Evolutionary conservation across 371 early-diverging fungal species (phyloP).

Genomic region (Mortierella sp.): DNA sequence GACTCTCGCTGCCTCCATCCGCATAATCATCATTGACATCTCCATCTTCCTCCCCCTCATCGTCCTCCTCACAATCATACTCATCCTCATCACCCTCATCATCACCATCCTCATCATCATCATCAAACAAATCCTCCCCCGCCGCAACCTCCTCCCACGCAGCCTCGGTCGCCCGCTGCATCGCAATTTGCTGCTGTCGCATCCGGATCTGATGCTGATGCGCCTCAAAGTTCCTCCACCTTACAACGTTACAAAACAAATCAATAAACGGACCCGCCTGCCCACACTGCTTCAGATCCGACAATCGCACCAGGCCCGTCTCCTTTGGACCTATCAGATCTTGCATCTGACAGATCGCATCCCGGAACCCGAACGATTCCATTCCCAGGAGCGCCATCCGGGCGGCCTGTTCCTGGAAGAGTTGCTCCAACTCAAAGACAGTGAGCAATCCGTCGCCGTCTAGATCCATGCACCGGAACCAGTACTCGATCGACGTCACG

Average conservation of each 20-base stretch:
- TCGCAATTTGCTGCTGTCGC: slow-evolving; percentile 58
- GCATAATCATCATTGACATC: slow-evolving; percentile 16
- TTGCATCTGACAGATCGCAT: slow-evolving; percentile 80
- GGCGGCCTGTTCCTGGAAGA: slow-evolving; percentile 86
- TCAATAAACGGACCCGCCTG: slow-evolving; percentile 77
- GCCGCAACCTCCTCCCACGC: slow-evolving; percentile 52
- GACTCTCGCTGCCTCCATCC: neutral
- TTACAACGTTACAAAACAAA: slow-evolving; percentile 78
- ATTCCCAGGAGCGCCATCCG: slow-evolving; percentile 74
- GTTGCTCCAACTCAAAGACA: slow-evolving; percentile 86
- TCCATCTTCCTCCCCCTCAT: slow-evolving; percentile 12
- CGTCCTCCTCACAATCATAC: slow-evolving; percentile 25
- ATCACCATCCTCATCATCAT: slow-evolving; percentile 26
- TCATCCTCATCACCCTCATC: slow-evolving; percentile 17
- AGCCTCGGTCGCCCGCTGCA: slow-evolving; percentile 56
- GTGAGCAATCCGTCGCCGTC: slow-evolving; percentile 92
- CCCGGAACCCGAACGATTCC: slow-evolving; percentile 77
- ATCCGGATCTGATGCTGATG: slow-evolving; percentile 57
- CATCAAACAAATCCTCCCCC: slow-evolving; percentile 42
- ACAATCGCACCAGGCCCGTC: slow-evolving; percentile 67
- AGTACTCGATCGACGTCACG: slow-evolving; percentile 88
- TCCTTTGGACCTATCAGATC: slow-evolving; percentile 76
- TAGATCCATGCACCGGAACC: slow-evolving; percentile 93
- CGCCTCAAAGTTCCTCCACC: slow-evolving; percentile 56
- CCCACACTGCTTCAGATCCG: slow-evolving; percentile 73